Conservation (phyloP, 106 monocot species). For the Hemerocallis citrina region DNA sequence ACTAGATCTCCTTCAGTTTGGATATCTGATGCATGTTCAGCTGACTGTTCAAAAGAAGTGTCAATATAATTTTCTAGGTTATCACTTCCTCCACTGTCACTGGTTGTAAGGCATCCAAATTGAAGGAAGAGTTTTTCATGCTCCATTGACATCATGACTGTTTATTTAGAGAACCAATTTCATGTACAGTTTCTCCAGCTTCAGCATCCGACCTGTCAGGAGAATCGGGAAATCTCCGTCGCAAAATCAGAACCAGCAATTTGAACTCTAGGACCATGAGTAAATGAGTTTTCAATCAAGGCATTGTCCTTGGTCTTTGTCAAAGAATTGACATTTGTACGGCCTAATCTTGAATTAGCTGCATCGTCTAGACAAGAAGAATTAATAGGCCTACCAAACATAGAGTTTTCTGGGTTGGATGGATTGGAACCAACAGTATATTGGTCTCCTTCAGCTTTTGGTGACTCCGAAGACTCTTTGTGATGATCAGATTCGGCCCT, state of each 20-base stretch:
- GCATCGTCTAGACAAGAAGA: slow-evolving; percentile 16
- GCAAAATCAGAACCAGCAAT: slow-evolving; percentile 73
- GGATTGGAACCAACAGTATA: no score
- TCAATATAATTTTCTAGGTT: not conserved
- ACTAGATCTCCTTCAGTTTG: no score
- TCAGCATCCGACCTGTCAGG: slow-evolving; percentile 78
- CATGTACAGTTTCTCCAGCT: slow-evolving; percentile 78
- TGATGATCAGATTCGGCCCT: no score
- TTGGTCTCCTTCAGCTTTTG: no score
- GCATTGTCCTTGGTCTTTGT: slow-evolving; percentile 6
- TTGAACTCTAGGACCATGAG: slow-evolving; percentile 28
- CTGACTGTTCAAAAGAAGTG: no score
- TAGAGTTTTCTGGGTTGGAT: no score
- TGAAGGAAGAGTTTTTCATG: slow-evolving; percentile 3
- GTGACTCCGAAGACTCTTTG: no score
- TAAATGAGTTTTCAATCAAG: slow-evolving; percentile 9
- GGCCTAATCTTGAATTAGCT: slow-evolving; percentile 17
- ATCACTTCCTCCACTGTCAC: slow-evolving; percentile 5
- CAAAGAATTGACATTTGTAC: slow-evolving; percentile 9
- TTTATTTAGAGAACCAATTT: slow-evolving; percentile 46
- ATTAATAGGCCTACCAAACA: slow-evolving; percentile 20
- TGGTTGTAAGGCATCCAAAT: slow-evolving; percentile 3
- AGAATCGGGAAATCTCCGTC: slow-evolving; percentile 90
- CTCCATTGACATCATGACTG: slow-evolving; percentile 18
- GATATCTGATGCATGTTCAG: no score